Conservation (phyloP, 768 basidiomycete species). For the Boletus eberwhitei region DNA sequence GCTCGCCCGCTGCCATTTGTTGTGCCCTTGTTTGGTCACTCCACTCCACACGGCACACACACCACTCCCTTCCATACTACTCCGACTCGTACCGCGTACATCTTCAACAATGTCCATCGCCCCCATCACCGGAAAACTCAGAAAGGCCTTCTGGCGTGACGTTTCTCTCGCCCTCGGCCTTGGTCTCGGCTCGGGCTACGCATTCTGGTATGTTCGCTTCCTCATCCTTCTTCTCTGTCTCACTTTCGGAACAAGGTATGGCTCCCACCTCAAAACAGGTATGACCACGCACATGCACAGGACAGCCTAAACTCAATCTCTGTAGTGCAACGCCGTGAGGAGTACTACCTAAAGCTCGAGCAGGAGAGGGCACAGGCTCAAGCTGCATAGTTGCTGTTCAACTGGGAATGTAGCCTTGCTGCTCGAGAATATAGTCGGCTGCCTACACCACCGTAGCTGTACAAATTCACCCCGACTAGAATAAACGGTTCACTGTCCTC, state of each 20-base stretch:
- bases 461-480: conserved; percentile 10
- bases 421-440: neutral
- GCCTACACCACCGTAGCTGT: conserved; percentile 6
- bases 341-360: conserved; percentile 84
- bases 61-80: neutral
- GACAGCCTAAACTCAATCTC: conserved; percentile 13
- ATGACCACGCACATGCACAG: conserved; percentile 30
- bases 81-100: conserved; percentile 31
- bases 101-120: conserved; percentile 70
- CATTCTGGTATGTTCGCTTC: conserved; percentile 67
- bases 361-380: conserved; percentile 38
- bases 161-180: conserved; percentile 71
- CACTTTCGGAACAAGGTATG: conserved; percentile 59
- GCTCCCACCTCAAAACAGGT: conserved; percentile 73
- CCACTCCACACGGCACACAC: conserved; percentile 5
- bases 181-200: conserved; percentile 70
- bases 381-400: neutral
- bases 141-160: conserved; percentile 90
- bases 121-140: conserved; percentile 90
- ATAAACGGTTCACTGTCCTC: conserved; percentile 6
- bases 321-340: conserved; percentile 78
- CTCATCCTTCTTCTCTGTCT: conserved; percentile 18
- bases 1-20: conserved; percentile 23
- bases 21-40: conserved; percentile 32
- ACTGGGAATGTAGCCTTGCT: neutral